Percentiles rank a stretch among this genome's conserved stretches.
Evolutionary conservation across 164 flowering plant genomes (phyloP).

Genomic region (Kalanchoe fedtschenkoi): DNA sequence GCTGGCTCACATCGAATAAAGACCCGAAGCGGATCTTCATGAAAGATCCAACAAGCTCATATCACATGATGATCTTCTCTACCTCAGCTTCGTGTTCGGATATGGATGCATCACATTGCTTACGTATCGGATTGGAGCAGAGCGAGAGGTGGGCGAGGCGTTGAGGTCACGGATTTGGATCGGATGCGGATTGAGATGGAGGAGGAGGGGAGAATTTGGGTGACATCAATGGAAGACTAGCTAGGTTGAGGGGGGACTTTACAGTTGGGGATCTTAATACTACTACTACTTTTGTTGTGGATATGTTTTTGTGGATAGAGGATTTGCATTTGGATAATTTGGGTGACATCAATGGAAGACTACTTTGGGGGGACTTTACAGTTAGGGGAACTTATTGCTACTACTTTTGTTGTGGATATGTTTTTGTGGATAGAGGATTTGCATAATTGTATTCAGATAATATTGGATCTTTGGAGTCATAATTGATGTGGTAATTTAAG

Average conservation of each 20-base stretch:
- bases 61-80: background rate
- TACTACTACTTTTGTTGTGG: too few species aligned
- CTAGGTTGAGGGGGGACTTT: background rate
- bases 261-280: background rate
- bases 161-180: too few species aligned
- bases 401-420: too few species aligned
- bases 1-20: background rate
- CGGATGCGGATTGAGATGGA: too few species aligned
- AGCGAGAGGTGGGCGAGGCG: too few species aligned
- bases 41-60: too few species aligned
- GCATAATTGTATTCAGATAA: too few species aligned
- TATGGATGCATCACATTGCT: background rate
- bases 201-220: too few species aligned
- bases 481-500: too few species aligned
- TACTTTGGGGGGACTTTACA: background rate
- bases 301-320: background rate
- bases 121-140: background rate
- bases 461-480: too few species aligned
- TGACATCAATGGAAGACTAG: too few species aligned
- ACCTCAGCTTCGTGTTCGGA: background rate
- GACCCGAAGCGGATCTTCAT: background rate
- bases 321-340: background rate
- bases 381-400: background rate
- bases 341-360: conserved; percentile 1
- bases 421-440: background rate